Conservation (phyloP, 176 grass and related monocot species). For the Oryza brachyantha region DNA sequence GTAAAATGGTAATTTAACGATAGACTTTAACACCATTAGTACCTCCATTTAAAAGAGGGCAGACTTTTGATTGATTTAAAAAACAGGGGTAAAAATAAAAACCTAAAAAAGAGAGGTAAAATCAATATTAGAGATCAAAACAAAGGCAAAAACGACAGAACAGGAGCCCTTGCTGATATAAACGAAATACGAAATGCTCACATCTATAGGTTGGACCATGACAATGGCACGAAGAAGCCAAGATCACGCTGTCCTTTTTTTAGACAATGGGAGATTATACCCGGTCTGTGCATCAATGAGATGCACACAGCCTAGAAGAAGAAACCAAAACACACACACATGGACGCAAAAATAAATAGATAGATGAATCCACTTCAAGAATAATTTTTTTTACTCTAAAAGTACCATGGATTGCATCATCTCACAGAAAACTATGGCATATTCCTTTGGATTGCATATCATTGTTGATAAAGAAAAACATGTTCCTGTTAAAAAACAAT, state of each 20-base stretch:
- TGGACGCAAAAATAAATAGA: neutral
- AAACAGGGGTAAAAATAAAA: too few species aligned
- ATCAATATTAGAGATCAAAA: too few species aligned
- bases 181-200: neutral
- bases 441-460: too few species aligned
- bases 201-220: neutral
- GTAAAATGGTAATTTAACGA: too few species aligned
- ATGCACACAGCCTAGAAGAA: too few species aligned
- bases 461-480: too few species aligned
- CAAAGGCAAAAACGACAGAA: neutral
- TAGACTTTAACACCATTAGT: too few species aligned
- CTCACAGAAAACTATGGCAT: neutral
- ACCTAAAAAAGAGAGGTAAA: too few species aligned
- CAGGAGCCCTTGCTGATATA: neutral
- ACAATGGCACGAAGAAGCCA: neutral
- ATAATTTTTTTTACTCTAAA: neutral
- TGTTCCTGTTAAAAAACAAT: neutral
- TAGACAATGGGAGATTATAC: too few species aligned
- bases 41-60: too few species aligned
- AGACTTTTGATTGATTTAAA: too few species aligned
- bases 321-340: neutral
- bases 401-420: neutral
- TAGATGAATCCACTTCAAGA: neutral
- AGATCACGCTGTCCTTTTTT: neutral
- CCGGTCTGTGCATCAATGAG: too few species aligned